Conservation (phyloP, 805 yeast genomes). For the Torulaspora delbrueckii region DNA sequence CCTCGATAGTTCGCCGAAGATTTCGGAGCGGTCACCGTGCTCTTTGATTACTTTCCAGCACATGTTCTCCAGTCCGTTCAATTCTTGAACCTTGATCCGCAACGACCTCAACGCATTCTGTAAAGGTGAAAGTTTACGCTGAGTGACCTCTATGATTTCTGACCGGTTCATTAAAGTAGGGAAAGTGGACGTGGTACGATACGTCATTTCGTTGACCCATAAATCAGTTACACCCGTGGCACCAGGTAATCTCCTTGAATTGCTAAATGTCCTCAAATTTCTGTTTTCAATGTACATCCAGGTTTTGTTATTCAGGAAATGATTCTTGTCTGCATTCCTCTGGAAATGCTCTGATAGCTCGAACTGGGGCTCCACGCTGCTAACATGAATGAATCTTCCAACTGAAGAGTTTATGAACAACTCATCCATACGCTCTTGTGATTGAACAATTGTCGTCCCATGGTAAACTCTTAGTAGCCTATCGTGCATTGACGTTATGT, state of each 20-base stretch:
- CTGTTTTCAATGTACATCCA: conserved; percentile 71
- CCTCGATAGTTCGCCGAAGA: conserved; percentile 63
- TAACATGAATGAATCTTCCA: conserved; percentile 70
- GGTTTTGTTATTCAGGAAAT: conserved; percentile 48
- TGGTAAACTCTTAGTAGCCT: conserved; percentile 71
- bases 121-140: conserved; percentile 68
- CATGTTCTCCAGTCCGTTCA: conserved; percentile 61
- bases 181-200: conserved; percentile 68
- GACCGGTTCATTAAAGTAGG: conserved; percentile 86
- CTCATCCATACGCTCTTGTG: conserved; percentile 51
- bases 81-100: conserved; percentile 62
- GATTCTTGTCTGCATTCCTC: conserved; percentile 42
- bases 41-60: conserved; percentile 50
- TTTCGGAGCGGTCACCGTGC: conserved; percentile 43
- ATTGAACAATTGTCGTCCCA: conserved; percentile 66
- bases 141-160: conserved; percentile 50
- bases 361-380: conserved; percentile 58
- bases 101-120: conserved; percentile 74
- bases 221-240: conserved; percentile 64
- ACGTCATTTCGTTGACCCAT: conserved; percentile 86
- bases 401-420: conserved; percentile 49
- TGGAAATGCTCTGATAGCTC: conserved; percentile 37
- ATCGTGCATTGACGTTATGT: conserved; percentile 75
- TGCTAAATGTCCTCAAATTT: conserved; percentile 64
- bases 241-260: conserved; percentile 68